Base-by-base conservation (phyloP, 176 grass and related monocot genomes). In the Oropetium thomaeum region DNA sequence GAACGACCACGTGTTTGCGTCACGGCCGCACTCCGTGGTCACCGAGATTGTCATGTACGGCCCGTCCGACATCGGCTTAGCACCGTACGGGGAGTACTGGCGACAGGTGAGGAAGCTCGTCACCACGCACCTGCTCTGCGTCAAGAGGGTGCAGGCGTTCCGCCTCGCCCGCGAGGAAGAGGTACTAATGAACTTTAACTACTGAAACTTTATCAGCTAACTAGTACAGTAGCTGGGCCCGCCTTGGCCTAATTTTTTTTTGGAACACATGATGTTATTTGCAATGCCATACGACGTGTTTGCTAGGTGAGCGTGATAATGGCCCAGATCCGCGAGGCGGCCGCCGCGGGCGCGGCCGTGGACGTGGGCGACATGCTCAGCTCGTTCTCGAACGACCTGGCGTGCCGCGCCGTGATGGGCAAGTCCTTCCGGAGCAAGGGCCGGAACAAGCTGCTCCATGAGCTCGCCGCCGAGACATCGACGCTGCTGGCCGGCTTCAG, bases 1-100 rank as follows among this genome's bases (percentile, higher is more conserved):
- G 38, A 79, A 87, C 80, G 88, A 90, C 43, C 83, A 76, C 67
- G 62, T 81, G 25, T 77, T 83, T 53, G 79, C 84, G 39, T 90
- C 79, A 11, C 80, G 83, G 57, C 79, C 74, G 7, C 57, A 17
- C 7, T 62, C 77, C 0, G 10, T 71, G 6, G 20, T 63, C 53
- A 39, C 38, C 34, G 84, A 43, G 30, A 8, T 62, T 52, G 65
- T 79, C 51, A 29, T 86, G 35, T 80, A 84, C 31, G 77, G 82
- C 7, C 53, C 62, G 2, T 66, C 57, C 63, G 79, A 85, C 68
- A 35, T 89, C 26, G 81, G 79, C 3, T 83, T 83, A 58, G 67
- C 62, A 19, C 83, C 83, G 22, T 39, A 78, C 71, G 83, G 76
- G 10, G 51, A 84, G 10, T 72, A 81, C 60, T 89, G 87, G 87